These are phyloP conservation scores for Neofusicoccum umdonicola DNA, from an alignment of 2,329 filamentous ascomycete genomes.

Conservation along the genomic window DNA sequence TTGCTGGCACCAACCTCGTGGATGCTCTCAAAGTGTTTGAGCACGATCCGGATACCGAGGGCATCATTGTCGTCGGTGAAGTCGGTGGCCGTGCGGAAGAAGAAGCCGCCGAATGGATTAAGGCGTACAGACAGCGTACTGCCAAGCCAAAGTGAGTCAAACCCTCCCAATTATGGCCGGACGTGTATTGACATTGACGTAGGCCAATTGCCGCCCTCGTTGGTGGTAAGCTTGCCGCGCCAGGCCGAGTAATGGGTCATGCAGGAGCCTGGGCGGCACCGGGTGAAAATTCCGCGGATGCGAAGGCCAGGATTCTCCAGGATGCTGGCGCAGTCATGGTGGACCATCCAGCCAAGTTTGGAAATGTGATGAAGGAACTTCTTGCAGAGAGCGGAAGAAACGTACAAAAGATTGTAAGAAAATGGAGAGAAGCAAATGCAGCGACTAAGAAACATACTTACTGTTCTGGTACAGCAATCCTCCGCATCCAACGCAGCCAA, in stretches of 20 bases:
- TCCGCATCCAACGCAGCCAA: slow-evolving; percentile 31
- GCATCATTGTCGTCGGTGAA: slow-evolving; percentile 71
- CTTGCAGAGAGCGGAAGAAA: slow-evolving; percentile 47
- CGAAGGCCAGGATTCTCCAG: slow-evolving; percentile 67
- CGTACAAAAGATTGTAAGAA: slow-evolving; percentile 40
- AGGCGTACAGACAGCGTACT: slow-evolving; percentile 58
- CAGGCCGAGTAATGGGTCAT: slow-evolving; percentile 72
- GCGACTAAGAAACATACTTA: neutral
- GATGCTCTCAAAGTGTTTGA: slow-evolving; percentile 68
- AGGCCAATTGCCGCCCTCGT: slow-evolving; percentile 72
- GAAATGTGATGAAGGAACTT: slow-evolving; percentile 63
- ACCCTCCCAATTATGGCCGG: neutral
- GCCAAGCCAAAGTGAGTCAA: slow-evolving; percentile 61
- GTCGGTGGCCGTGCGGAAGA: slow-evolving; percentile 68
- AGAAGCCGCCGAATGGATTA: slow-evolving; percentile 72
- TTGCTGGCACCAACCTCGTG: slow-evolving; percentile 71
- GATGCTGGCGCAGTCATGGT: slow-evolving; percentile 67
- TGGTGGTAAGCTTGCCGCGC: slow-evolving; percentile 63
- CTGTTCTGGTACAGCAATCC: slow-evolving; percentile 25
- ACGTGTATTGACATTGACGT: slow-evolving; percentile 17
- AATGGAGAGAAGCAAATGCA: neutral
- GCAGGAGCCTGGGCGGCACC: slow-evolving; percentile 70
- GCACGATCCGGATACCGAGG: slow-evolving; percentile 65
- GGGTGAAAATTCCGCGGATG: slow-evolving; percentile 61
- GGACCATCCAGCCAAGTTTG: slow-evolving; percentile 74